These are phyloP conservation scores for Trichophyton schoenleinii DNA, from an alignment of 2,329 filamentous ascomycete genomes.

Conservation along the genomic window DNA sequence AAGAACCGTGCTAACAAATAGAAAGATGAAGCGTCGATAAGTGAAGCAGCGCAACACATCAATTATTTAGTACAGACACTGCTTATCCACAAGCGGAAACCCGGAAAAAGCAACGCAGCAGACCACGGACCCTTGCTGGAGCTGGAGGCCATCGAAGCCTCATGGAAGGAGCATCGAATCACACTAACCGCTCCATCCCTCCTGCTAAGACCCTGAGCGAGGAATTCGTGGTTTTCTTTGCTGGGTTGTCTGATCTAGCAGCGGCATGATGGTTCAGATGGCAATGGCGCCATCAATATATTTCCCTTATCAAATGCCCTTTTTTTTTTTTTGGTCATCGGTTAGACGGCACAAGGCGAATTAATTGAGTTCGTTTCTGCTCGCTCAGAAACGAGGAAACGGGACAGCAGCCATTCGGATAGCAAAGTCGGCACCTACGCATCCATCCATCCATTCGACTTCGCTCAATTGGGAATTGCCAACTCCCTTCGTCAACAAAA, in stretches of 20 bases:
- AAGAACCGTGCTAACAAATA: not conserved
- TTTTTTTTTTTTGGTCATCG: not conserved
- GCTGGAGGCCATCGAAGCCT: not conserved
- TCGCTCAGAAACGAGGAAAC: not conserved
- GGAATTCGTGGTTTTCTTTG: not conserved
- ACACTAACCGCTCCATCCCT: not conserved
- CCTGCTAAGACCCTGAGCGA: not conserved
- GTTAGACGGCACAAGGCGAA: not conserved
- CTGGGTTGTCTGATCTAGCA: not conserved
- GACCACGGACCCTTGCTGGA: not conserved
- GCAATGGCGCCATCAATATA: not conserved
- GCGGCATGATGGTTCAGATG: not conserved
- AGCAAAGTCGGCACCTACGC: not conserved
- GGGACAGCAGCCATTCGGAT: not conserved
- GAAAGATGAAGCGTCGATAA: not conserved
- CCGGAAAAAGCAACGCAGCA: conserved; percentile 1
- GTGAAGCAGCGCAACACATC: not conserved
- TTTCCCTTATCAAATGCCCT: not conserved
- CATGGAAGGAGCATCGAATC: not conserved
- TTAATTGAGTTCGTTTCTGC: not conserved
- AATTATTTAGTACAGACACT: not conserved
- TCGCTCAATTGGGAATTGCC: not conserved
- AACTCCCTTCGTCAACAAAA: too few relatives aligned
- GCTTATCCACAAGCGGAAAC: conserved; percentile 2
- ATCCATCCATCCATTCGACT: not conserved